phyloP scores from a whole-genome alignment of 1,139 yeast species.

The Arxiozyma slooffiae region DNA sequence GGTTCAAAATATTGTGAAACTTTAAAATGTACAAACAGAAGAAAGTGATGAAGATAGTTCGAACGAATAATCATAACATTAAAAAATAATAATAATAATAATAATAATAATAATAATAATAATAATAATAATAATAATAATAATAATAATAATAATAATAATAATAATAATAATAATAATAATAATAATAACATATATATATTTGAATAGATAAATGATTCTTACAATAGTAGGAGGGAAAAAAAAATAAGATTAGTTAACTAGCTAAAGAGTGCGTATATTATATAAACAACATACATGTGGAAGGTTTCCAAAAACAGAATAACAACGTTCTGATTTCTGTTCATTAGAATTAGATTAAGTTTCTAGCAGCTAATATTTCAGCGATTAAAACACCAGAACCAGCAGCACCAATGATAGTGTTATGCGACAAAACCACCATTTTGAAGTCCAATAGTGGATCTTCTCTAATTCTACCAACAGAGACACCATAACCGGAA shows the following conservation, averaged over 20 bases:
- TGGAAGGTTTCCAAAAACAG: too few species aligned
- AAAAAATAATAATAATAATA: too few species aligned
- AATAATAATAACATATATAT: too few species aligned
- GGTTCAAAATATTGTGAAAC: neutral
- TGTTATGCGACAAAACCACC: conserved; percentile 93
- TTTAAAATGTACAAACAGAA: too few species aligned
- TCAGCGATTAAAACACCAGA: conserved; percentile 97
- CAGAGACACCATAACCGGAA: conserved; percentile 86
- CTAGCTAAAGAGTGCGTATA: neutral
- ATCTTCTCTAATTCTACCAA: conserved; percentile 90
- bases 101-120: too few species aligned
- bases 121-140: too few species aligned
- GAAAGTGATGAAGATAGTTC: neutral
- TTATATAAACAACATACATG: too few species aligned
- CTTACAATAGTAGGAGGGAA: neutral
- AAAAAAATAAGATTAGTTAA: too few species aligned
- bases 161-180: too few species aligned
- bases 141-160: too few species aligned
- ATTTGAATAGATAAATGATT: neutral
- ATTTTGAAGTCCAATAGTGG: conserved; percentile 89
- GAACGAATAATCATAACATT: too few species aligned
- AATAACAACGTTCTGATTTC: too few species aligned
- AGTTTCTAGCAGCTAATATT: conserved; percentile 63
- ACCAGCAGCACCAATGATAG: conserved; percentile 98
- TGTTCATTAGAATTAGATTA: conserved; percentile 38